Evolutionary conservation across 306 rosid genomes (phyloP), one percentile per base, ranked within the genome.

Genomic region (Betula pendula): DNA sequence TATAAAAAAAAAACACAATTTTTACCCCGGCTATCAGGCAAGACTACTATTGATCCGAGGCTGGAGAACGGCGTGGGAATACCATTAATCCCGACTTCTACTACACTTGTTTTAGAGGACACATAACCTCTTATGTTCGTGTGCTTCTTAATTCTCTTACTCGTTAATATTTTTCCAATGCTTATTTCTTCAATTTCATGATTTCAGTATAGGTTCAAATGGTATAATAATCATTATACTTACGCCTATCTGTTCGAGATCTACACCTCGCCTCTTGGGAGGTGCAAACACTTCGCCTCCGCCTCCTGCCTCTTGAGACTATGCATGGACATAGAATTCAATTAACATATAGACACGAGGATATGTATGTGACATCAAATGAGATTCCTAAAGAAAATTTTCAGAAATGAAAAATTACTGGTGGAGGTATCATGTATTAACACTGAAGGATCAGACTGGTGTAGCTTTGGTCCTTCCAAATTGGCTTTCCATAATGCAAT

Each of bases 361-460:
- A 75, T 47, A 65, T 60, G 69, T 70, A 69, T 48, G 71, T 52
- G 44, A 79, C 74, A 73, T 48, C 33, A 38, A 62, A 66, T 35
- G 12, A 38, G 24, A 38, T 66, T 16, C 33, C 31, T 5, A 51
- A 51, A 12, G 14, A 59, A 52, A 52, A 24, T 9, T 2, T 43
- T 69, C 12, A 48, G 88, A 40, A 71, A 53, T 65, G 83, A 84
- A 84, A 68, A 73, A 84, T 85, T 89, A 96, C 97, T 91, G 65
- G 88, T 12, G 58, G 83, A 6, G 52, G 20, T 74, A 47, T 89
- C 92, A 60, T 77, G 84, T 62, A 96, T 87, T 71, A 84, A 43
- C 86, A 96, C 92, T 20, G 96, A 88, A 3, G 92, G 93, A 81
- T 96, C 99, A 82, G 99, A 81, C 67, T 78, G 97, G 81, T 68